Evolutionary conservation across 2,329 filamentous ascomycete species (phyloP).

Genomic region (Aspergillus floridensis): DNA sequence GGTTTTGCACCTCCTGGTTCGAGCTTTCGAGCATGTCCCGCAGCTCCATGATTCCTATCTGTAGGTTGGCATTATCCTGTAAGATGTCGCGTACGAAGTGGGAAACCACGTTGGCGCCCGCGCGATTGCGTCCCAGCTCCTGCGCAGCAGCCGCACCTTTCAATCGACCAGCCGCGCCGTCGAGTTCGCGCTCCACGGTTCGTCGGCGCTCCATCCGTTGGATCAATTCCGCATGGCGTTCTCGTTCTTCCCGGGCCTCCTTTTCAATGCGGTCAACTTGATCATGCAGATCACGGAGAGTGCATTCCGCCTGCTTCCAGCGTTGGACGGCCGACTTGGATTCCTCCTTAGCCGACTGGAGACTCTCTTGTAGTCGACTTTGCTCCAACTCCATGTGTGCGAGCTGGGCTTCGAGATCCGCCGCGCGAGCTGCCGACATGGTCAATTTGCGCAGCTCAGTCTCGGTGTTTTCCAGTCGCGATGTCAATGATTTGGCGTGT

Average conservation of each 20-base stretch:
- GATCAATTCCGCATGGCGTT: conserved; percentile 77
- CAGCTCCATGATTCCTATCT: conserved; percentile 86
- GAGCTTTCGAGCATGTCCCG: conserved; percentile 86
- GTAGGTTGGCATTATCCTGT: conserved; percentile 90
- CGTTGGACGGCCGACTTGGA: conserved; percentile 74
- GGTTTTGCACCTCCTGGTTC: conserved; percentile 85
- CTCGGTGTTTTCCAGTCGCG: conserved; percentile 73
- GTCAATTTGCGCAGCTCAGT: conserved; percentile 73
- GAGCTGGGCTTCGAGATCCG: conserved; percentile 77
- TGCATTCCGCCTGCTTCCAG: conserved; percentile 82
- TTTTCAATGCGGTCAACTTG: conserved; percentile 86
- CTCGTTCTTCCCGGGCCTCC: conserved; percentile 74
- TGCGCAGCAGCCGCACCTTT: conserved; percentile 76
- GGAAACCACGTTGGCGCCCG: conserved; percentile 72
- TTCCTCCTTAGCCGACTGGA: conserved; percentile 68
- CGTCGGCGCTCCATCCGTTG: conserved; percentile 80
- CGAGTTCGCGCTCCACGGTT: conserved; percentile 76
- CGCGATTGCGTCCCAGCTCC: conserved; percentile 59
- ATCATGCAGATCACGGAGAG: conserved; percentile 74
- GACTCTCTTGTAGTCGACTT: conserved; percentile 63
- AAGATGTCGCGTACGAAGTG: conserved; percentile 95
- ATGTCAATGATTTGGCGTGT: conserved; percentile 73
- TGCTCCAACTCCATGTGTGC: conserved; percentile 79
- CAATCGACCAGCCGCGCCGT: conserved; percentile 72
- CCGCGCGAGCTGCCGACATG: conserved; percentile 68